Evolutionary conservation across 805 yeast genomes (phyloP).

Genomic region (Candida xiaguanensis): DNA sequence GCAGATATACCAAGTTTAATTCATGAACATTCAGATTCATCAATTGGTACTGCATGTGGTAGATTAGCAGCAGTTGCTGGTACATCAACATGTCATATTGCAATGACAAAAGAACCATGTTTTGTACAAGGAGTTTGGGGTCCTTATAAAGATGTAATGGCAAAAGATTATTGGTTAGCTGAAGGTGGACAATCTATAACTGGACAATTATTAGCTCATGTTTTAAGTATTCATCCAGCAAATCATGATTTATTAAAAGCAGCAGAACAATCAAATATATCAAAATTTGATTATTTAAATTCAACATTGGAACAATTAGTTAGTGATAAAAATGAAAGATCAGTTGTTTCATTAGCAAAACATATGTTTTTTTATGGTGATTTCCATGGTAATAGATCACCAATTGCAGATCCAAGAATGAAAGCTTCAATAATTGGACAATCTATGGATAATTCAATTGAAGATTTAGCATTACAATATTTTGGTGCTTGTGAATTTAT

Average conservation of each 20-base stretch:
- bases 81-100: constrained; percentile 95
- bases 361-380: constrained; percentile 94
- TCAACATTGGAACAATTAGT: constrained; percentile 65
- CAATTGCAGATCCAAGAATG: constrained; percentile 95
- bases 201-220: constrained; percentile 89
- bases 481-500: constrained; percentile 95
- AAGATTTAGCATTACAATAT: constrained; percentile 80
- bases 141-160: constrained; percentile 89
- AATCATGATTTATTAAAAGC: constrained; percentile 62
- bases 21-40: constrained; percentile 42
- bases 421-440: constrained; percentile 89
- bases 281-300: constrained; percentile 82
- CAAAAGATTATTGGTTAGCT: constrained; percentile 90
- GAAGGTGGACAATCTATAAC: constrained; percentile 99
- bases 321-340: constrained; percentile 52
- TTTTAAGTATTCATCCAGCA: constrained; percentile 86
- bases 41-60: constrained; percentile 64
- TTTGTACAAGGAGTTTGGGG: constrained; percentile 99
- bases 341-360: constrained; percentile 77
- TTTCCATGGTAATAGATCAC: constrained; percentile 93
- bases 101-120: constrained; percentile 76
- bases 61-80: constrained; percentile 98
- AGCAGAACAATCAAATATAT: constrained; percentile 65
- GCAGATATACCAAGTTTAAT: constrained; percentile 58
- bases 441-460: constrained; percentile 83